Percentiles rank a stretch among this genome's conserved stretches.
Evolutionary conservation across 306 rosid species (phyloP).

Genomic region (Rosa lucieae): DNA sequence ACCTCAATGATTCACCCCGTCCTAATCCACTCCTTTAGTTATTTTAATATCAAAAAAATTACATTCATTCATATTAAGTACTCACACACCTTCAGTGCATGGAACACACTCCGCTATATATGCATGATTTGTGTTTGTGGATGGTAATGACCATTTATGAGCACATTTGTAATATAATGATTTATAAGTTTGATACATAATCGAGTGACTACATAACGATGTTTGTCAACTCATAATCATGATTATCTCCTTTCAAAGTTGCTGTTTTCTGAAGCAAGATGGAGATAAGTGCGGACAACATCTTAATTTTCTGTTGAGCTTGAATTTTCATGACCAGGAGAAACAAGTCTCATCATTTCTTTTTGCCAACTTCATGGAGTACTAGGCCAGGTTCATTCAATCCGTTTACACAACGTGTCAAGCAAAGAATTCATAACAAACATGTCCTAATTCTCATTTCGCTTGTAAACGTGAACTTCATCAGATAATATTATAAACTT

Average conservation of each 20-base stretch:
- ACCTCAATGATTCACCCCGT: too few species aligned
- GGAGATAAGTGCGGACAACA: constrained; percentile 16
- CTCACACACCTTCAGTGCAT: too few species aligned
- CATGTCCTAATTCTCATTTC: not conserved
- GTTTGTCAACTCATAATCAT: not conserved
- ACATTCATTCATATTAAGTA: too few species aligned
- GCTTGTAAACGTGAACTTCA: too few species aligned
- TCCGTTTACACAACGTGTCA: not conserved
- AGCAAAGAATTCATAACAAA: not conserved
- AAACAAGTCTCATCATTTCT: not conserved
- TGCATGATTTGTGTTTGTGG: not conserved
- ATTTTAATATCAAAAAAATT: too few species aligned
- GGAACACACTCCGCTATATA: not conserved
- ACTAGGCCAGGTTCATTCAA: not conserved
- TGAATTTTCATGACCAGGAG: not conserved
- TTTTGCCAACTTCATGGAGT: not conserved
- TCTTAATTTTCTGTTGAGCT: not conserved
- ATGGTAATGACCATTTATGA: not conserved
- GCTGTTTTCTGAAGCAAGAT: constrained; percentile 19
- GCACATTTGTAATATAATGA: not conserved
- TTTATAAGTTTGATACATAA: not conserved
- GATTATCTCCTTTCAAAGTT: not conserved
- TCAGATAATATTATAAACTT: too few species aligned
- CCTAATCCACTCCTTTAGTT: too few species aligned
- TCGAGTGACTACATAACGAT: not conserved